These are phyloP conservation scores for Cutaneotrichosporon curvatum DNA, from an alignment of 1,284 basidiomycete genomes.

Conservation along the genomic window DNA sequence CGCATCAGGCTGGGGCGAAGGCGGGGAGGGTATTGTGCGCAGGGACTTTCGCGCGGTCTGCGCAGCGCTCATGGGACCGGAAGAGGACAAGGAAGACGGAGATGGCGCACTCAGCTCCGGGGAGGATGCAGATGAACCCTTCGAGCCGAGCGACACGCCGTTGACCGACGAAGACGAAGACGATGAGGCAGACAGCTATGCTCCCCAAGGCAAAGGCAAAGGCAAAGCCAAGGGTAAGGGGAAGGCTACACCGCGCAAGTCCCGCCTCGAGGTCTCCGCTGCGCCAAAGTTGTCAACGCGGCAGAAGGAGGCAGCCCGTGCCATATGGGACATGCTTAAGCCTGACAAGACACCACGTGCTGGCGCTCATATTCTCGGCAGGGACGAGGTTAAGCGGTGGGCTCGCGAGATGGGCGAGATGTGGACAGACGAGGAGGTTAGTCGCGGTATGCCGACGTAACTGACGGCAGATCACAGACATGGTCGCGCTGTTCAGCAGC, in stretches of 20 bases:
- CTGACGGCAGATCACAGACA: slow-evolving; percentile 38
- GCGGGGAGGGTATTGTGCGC: slow-evolving; percentile 18
- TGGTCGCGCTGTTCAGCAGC: slow-evolving; percentile 44
- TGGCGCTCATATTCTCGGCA: slow-evolving; percentile 23
- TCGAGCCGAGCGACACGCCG: slow-evolving; percentile 22
- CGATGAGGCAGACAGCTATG: slow-evolving; percentile 13
- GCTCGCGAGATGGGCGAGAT: slow-evolving; percentile 41
- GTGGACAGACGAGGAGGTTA: slow-evolving; percentile 45
- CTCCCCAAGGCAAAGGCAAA: neutral
- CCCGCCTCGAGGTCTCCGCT: neutral
- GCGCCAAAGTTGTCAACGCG: slow-evolving; percentile 21
- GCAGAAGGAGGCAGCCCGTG: slow-evolving; percentile 34
- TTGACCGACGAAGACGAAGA: slow-evolving; percentile 13
- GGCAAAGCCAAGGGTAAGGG: slow-evolving; percentile 2
- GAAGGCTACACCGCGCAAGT: no score
- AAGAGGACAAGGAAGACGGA: slow-evolving; percentile 12
- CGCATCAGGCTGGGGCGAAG: slow-evolving; percentile 37
- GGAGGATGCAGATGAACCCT: slow-evolving; percentile 24
- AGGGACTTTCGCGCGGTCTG: slow-evolving; percentile 40
- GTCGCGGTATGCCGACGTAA: slow-evolving; percentile 5
- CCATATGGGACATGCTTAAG: slow-evolving; percentile 43
- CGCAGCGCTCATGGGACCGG: slow-evolving; percentile 41
- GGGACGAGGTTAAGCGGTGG: slow-evolving; percentile 40
- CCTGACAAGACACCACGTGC: slow-evolving; percentile 6
- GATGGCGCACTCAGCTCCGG: slow-evolving; percentile 11